Conservation (phyloP, 768 basidiomycete genomes). For the Tylopilus balloui region DNA sequence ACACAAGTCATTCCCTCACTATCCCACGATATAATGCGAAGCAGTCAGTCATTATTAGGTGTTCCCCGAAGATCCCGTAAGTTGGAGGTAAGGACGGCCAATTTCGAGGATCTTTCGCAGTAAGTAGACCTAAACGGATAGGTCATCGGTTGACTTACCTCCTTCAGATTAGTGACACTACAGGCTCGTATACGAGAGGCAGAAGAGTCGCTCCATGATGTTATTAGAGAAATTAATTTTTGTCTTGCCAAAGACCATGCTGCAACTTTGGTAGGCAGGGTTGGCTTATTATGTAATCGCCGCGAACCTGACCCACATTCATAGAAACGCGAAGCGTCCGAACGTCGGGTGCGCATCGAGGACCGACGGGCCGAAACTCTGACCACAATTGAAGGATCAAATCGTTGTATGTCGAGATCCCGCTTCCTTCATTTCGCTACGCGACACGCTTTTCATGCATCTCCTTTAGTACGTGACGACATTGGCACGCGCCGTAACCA, state of each 20-base stretch:
- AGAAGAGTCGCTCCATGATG: constrained; percentile 44
- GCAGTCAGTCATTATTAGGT: constrained; percentile 12
- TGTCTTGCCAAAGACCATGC: constrained; percentile 40
- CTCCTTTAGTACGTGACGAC: constrained; percentile 37
- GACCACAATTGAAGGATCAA: constrained; percentile 39
- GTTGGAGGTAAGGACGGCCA: constrained; percentile 43
- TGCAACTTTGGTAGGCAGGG: constrained; percentile 37
- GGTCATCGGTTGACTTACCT: constrained; percentile 1
- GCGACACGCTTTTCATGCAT: constrained; percentile 10
- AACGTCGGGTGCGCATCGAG: constrained; percentile 54
- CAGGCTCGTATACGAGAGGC: constrained; percentile 52
- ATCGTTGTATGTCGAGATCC: constrained; percentile 41
- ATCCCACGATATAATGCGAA: constrained; percentile 19
- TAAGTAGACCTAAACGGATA: constrained; percentile 33
- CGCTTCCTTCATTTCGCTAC: constrained; percentile 21
- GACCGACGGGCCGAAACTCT: constrained; percentile 43
- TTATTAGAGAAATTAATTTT: constrained; percentile 45
- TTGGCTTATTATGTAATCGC: constrained; percentile 22
- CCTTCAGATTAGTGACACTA: constrained; percentile 46
- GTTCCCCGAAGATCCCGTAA: constrained; percentile 24
- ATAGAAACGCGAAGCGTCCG: constrained; percentile 66
- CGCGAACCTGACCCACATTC: constrained; percentile 22
- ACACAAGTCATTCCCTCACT: constrained; percentile 13
- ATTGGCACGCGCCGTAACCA: constrained; percentile 43
- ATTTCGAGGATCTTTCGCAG: constrained; percentile 70